Conservation (phyloP, 2,329 filamentous ascomycete genomes). For the Phialophora verrucosa region DNA sequence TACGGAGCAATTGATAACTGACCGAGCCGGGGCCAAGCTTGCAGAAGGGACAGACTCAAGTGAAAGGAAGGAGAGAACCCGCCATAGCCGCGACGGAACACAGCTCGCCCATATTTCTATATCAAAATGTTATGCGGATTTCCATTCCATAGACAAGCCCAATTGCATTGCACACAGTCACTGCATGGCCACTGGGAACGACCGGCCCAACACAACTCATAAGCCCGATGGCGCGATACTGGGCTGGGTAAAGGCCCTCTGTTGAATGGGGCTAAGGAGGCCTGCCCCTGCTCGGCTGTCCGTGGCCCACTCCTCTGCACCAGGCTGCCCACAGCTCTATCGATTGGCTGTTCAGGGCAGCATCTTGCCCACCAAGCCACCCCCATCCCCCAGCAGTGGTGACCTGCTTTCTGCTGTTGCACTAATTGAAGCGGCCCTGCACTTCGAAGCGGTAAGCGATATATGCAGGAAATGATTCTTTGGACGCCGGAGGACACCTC, state of each 20-base stretch:
- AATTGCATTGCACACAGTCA: background rate
- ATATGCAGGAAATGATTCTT: background rate
- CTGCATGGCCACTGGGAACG: slow-evolving; percentile 4
- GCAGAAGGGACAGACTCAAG: slow-evolving; percentile 1
- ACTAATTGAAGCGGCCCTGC: background rate
- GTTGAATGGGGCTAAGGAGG: background rate
- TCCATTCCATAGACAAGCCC: slow-evolving; percentile 4
- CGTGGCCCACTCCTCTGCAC: slow-evolving; percentile 2
- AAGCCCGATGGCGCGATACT: slow-evolving; percentile 25
- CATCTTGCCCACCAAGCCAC: background rate
- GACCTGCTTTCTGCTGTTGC: slow-evolving; percentile 1
- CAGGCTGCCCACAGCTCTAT: slow-evolving; percentile 7
- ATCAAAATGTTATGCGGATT: slow-evolving; percentile 22
- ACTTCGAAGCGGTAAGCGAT: background rate
- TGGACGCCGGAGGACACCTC: background rate
- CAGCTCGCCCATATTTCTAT: slow-evolving; percentile 14
- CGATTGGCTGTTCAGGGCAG: slow-evolving; percentile 11
- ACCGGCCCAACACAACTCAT: slow-evolving; percentile 21
- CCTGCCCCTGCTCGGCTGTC: slow-evolving; percentile 12
- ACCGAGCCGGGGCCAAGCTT: background rate
- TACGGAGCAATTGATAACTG: background rate
- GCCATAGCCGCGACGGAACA: background rate
- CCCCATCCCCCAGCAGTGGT: background rate
- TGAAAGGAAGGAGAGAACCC: slow-evolving; percentile 2
- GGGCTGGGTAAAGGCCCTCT: slow-evolving; percentile 15